Evolutionary conservation across 2,329 filamentous ascomycete species (phyloP).

Genomic region (Meredithiella fracta): DNA sequence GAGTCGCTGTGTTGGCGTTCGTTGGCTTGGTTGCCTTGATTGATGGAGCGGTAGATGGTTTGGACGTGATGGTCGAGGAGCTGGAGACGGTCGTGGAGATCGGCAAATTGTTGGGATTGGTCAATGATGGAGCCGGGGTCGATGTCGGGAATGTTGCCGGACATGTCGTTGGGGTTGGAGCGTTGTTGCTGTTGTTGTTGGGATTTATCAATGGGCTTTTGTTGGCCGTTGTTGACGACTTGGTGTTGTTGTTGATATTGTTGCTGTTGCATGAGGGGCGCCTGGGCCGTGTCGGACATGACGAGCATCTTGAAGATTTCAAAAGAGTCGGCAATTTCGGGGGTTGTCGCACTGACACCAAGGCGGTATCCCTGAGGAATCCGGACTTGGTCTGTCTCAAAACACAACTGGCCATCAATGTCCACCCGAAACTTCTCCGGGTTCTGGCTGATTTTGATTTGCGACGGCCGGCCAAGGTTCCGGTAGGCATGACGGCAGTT

Average conservation of each 20-base stretch:
- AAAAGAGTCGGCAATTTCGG: constrained; percentile 85
- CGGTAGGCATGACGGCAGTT: constrained; percentile 85
- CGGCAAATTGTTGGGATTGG: constrained; percentile 53
- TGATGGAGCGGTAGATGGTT: constrained; percentile 42
- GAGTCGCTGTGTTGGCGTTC: constrained; percentile 41
- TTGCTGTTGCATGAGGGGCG: constrained; percentile 19
- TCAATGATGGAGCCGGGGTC: constrained; percentile 31
- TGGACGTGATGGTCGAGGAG: constrained; percentile 51
- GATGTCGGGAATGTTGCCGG: constrained; percentile 31
- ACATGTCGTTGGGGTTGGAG: constrained; percentile 21
- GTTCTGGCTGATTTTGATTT: constrained; percentile 56
- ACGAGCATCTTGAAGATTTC: constrained; percentile 80
- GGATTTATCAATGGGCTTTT: constrained; percentile 17
- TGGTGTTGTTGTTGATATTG: constrained; percentile 20
- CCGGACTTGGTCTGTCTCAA: constrained; percentile 62
- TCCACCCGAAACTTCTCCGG: constrained; percentile 54
- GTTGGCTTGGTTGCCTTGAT: constrained; percentile 31
- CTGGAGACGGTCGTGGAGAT: constrained; percentile 73
- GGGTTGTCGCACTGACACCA: constrained; percentile 73
- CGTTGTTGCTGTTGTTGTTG: constrained; percentile 20
- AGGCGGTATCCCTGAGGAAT: constrained; percentile 71
- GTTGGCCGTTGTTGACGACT: constrained; percentile 15
- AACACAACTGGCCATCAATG: constrained; percentile 67
- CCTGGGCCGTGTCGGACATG: constrained; percentile 35
- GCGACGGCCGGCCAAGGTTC: constrained; percentile 72